A percentile compares a stretch with the other conserved stretches of the same genome.
phyloP scores from a whole-genome alignment of 495 filamentous ascomycete species.

The Trichoderma asperelloides region DNA sequence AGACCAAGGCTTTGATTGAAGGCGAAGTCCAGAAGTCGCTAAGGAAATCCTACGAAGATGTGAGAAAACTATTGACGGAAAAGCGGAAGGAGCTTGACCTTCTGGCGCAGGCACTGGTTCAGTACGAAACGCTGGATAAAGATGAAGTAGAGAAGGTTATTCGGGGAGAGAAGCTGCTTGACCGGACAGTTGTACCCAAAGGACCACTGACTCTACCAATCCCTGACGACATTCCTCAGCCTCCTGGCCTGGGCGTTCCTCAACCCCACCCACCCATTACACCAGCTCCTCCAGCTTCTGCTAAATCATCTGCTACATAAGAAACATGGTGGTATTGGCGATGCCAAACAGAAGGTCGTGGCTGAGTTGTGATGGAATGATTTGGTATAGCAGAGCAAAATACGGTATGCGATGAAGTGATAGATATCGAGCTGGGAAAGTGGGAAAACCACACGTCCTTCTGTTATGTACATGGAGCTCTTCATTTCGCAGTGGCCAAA shows the following conservation, averaged over 20 bases:
- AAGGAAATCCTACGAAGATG: constrained; percentile 71
- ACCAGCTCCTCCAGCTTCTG: constrained; percentile 14
- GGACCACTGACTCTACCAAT: constrained; percentile 40
- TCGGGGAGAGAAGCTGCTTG: constrained; percentile 68
- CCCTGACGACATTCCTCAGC: constrained; percentile 17
- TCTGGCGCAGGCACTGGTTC: constrained; percentile 77
- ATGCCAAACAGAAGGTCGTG: not conserved
- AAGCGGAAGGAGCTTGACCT: constrained; percentile 77
- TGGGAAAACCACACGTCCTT: constrained; percentile 3
- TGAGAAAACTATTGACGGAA: constrained; percentile 56
- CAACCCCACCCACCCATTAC: constrained; percentile 11
- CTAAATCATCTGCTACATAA: not conserved
- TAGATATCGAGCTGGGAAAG: not conserved
- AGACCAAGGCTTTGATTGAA: constrained; percentile 79
- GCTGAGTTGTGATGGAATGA: not conserved
- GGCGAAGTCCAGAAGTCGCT: constrained; percentile 74
- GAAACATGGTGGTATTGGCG: not conserved
- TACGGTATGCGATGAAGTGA: not conserved
- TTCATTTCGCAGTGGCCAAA: not conserved
- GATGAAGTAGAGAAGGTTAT: constrained; percentile 86
- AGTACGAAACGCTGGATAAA: constrained; percentile 85
- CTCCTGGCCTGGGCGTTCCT: constrained; percentile 16
- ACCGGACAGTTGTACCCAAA: constrained; percentile 36
- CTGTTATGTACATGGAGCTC: not conserved
- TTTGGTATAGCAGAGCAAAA: not conserved